phyloP scores from a whole-genome alignment of 139 green algal genomes.

The Tetradesmus obliquus region DNA sequence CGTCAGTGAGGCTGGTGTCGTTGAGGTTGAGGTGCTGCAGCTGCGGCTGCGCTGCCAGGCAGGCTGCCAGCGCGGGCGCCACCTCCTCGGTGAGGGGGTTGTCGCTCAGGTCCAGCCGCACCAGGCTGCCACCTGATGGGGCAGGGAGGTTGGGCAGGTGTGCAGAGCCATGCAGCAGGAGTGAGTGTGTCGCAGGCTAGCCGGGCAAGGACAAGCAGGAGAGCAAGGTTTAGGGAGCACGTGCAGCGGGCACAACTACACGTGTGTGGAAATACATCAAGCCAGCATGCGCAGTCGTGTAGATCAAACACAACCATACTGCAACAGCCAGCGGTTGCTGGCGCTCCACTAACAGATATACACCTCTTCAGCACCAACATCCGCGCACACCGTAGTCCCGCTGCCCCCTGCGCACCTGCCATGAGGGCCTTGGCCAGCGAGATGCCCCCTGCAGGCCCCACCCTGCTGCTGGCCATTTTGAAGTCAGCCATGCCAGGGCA shows the following conservation, averaged over 20 bases:
- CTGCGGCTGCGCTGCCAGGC: conserved; percentile 54
- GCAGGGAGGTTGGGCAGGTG: neutral
- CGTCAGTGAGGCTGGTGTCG: conserved; percentile 82
- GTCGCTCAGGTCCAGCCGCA: conserved; percentile 86
- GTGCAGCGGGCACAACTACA: neutral
- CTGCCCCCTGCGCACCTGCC: conserved; percentile 46
- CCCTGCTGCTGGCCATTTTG: conserved; percentile 84
- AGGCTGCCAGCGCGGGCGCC: conserved; percentile 52
- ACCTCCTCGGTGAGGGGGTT: conserved; percentile 87
- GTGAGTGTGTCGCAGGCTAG: too few species aligned
- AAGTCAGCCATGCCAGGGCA: conserved; percentile 88
- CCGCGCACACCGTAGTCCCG: neutral
- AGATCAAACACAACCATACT: neutral
- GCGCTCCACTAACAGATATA: neutral
- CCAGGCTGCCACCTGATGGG: conserved; percentile 58
- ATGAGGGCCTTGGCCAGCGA: conserved; percentile 73
- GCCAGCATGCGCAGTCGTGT: neutral
- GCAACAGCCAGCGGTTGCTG: neutral
- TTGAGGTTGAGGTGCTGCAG: conserved; percentile 82
- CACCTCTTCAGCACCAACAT: neutral
- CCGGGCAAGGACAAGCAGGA: too few species aligned
- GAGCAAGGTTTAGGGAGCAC: neutral
- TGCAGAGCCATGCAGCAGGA: neutral
- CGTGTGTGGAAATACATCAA: neutral
- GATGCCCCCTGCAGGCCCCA: conserved; percentile 77